Evolutionary conservation across 805 yeast genomes (phyloP), one percentile per base, ranked within the genome.

Genomic region (Starmerella floricola): DNA sequence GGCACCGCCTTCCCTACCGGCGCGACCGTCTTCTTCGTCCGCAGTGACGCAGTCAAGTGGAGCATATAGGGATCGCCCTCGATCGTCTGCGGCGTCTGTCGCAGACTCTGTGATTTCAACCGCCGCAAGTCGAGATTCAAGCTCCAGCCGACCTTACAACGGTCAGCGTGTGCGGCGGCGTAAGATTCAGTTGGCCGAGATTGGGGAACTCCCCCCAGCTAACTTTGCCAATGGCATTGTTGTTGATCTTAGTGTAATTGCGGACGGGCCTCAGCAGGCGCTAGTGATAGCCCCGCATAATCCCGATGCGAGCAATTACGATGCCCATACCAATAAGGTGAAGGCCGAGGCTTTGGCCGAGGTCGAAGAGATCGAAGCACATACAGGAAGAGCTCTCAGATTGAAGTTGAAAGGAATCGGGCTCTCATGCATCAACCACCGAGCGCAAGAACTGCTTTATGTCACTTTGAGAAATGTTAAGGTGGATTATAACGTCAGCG

Each of bases 261-360:
- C 96, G 0, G 97, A 91, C 65, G 98, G 97, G 0, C 94, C 95
- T 0, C 77, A 87, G 1, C 95, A 85, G 61, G 79, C 94, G 0
- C 69, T 91, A 49, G 79, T 85, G 4, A 79, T 91, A 3, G 73
- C 94, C 1, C 78, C 82, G 42, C 84, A 84, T 55, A 91, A 84
- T 52, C 79, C 87, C 6, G 72, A 77, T 2, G 69, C 73, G 5
- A 82, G 95, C 58, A 61, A 84, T 57, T 85, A 85, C 58, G 81
- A 48, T 27, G 42, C 40, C 2, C 32, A 44, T 2, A 43, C 50
- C 3, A 46, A 40, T 29, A 34, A 32, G 19, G 53, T 40, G 20
- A 44, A 41, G 18, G 39, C 45, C 2, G 53, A 42, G 28, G 55
- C 52, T n/a, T 28, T 48, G 21, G 53, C 51, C 5, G 50, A 46